Evolutionary conservation across 345 rosid genomes (phyloP), one percentile per base, ranked within the genome.

Genomic region (Rhizophora mangle): DNA sequence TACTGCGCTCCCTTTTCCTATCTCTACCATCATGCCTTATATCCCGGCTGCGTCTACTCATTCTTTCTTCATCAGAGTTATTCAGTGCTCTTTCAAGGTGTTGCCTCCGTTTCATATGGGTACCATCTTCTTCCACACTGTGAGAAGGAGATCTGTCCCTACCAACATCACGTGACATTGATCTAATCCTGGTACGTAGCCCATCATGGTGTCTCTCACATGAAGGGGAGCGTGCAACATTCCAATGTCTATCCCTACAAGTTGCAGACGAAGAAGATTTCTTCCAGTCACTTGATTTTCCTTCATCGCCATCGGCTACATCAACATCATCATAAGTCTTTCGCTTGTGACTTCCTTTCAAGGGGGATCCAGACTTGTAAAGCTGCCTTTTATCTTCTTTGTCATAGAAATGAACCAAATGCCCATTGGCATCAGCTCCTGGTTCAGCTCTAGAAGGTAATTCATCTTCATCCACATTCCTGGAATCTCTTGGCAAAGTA

Each of bases 91-190:
- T 72, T 39, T 68, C 89, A 27, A 63, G 30, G 67, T 43, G 64
- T 26, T 63, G 70, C 39, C 78, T 78, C 72, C 78, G 76, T 69
- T 75, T 80, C 64, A 65, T 54, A 78, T 62, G 37, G 10, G 71
- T 70, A 34, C 84, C 90, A 43, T 85, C 93, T 63, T 80, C 87
- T 43, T 62, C 64, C 64, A 79, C 51, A 55, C 81, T 80, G 49
- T 34, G 75, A 26, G 93, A 85, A 65, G 64, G 78, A 68, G 96
- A 87, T 61, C 85, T 79, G 61, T 82, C 92, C 80, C 85, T 82
- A 37, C 47, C 82, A 80, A 39, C 57, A 74, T 85, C 88, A 63
- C 18, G 74, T 3, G 89, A 78, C 68, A 75, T 71, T 58, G 90
- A 88, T 78, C 86, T 78, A 60, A 79, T 80, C 80, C 80, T 81